Base-by-base conservation (phyloP, 495 filamentous ascomycete species). In the Penicillium chermesinum region DNA sequence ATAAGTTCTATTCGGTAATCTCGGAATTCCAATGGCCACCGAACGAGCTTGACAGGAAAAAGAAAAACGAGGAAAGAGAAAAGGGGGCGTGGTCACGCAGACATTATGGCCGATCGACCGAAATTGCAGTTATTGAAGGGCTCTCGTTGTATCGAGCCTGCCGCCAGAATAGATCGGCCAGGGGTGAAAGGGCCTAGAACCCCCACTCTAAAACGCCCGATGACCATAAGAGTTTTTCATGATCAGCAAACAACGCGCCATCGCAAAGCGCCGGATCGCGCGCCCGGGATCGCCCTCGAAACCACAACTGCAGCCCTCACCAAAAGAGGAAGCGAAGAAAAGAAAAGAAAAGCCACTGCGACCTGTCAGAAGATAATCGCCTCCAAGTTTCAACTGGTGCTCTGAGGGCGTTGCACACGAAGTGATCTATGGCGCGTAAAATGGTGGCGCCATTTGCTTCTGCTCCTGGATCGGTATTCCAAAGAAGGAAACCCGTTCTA, bases 301-400 rank as follows among this genome's bases (percentile, higher is more conserved):
- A 20, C 25, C 41, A 36, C 53, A 53, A 53, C 57, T 47, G 49
- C 51, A 55, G 42, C 57, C 51, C 50, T 50, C 49, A 38, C 16
- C 13, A 27, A 38, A 19, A 19, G 32, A 17, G 33, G 14, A 13
- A 20, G 25, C 13, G 15, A 19, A n/a, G 54, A 57, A 50, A 52
- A 49, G 52, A 43, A 59, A 55, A 22, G 2, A 34, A 34, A 33
- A 36, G 18, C 16, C 18, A 46, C 32, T 27, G 44, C 36, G 45
- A 54, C 40, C 42, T 55, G 59, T 60, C 53, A 55, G 55, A 53
- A 56, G 49, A 52, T 52, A 55, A 51, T 12, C 8, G 13, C 33
- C 18, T 17, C 15, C 34, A 25, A 20, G 6, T 4, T 37, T 17
- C 15, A n/a, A 17, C 15, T 37, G 13, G 4, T 37, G 4, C 13